Percentiles rank a stretch among this genome's conserved stretches.
Conservation (phyloP, 1,284 basidiomycete genomes). For the Ustilago xerochloae region DNA sequence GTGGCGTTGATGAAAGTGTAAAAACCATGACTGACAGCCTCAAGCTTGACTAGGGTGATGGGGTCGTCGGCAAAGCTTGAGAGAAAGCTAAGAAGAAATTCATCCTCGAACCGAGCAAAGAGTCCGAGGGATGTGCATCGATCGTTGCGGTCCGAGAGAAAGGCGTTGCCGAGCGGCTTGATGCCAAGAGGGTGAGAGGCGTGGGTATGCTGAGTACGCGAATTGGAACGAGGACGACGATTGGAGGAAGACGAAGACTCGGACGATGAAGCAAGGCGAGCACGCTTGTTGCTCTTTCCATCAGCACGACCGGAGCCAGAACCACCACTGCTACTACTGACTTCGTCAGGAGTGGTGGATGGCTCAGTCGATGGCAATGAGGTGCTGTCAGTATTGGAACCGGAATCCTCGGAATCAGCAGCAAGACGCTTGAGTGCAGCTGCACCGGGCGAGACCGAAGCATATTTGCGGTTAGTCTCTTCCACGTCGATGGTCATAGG, state of each 20-base stretch:
- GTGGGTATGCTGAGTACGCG: conserved; percentile 20
- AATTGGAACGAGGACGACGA: background rate
- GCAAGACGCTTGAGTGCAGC: conserved; percentile 40
- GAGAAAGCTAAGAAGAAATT: conserved; percentile 53
- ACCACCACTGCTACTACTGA: conserved; percentile 14
- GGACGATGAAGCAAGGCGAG: conserved; percentile 20
- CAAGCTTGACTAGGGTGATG: conserved; percentile 36
- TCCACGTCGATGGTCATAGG: conserved; percentile 39
- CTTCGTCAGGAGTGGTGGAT: conserved; percentile 40
- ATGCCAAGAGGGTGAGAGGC: conserved; percentile 59
- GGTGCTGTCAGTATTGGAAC: conserved; percentile 33
- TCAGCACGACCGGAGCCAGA: conserved; percentile 5
- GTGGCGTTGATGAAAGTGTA: conserved; percentile 55
- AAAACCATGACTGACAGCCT: conserved; percentile 42
- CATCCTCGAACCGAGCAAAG: conserved; percentile 53
- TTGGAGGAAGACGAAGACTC: conserved; percentile 7
- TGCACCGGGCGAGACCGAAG: conserved; percentile 21
- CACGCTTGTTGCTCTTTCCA: conserved; percentile 16
- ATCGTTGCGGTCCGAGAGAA: conserved; percentile 46
- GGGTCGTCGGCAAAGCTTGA: conserved; percentile 37
- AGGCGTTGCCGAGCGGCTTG: conserved; percentile 61
- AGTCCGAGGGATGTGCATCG: conserved; percentile 47
- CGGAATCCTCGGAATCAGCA: conserved; percentile 29
- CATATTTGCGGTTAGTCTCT: conserved; percentile 37
- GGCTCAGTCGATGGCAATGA: conserved; percentile 41